Conservation (phyloP, 768 basidiomycete genomes). For the Suillus subluteus region DNA sequence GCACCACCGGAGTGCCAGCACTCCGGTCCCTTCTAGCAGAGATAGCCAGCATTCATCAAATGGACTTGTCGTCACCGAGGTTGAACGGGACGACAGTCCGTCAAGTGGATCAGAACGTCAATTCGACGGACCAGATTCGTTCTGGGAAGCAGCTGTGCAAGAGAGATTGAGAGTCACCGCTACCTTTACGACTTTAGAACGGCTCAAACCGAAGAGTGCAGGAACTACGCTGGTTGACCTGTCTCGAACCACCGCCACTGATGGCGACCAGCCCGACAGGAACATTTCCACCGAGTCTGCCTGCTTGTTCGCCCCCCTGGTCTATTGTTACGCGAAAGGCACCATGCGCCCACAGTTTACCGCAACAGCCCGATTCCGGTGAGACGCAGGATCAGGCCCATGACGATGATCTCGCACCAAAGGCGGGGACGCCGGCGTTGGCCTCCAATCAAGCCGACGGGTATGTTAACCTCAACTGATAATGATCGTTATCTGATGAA, state of each 20-base stretch:
- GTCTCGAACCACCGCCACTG: neutral
- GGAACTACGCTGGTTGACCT: too few species aligned
- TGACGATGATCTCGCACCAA: neutral
- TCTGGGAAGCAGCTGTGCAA: neutral
- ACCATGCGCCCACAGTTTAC: neutral
- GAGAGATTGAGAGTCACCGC: neutral
- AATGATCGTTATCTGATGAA: neutral
- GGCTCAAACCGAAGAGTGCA: neutral
- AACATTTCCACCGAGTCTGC: neutral
- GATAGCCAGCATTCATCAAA: neutral
- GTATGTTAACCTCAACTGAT: neutral
- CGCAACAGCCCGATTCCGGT: neutral
- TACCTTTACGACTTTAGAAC: neutral
- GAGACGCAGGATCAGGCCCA: neutral
- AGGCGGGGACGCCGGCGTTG: neutral
- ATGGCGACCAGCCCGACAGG: neutral
- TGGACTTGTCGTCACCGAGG: neutral
- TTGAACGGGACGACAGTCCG: neutral
- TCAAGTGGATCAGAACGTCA: neutral
- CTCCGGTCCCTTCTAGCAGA: neutral
- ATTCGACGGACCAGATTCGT: neutral
- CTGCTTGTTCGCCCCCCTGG: neutral
- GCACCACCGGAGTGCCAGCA: neutral
- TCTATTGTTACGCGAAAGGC: neutral
- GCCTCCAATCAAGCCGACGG: neutral